Conservation (phyloP, 2,329 filamentous ascomycete species). For the Thielaviopsis ethacetica region DNA sequence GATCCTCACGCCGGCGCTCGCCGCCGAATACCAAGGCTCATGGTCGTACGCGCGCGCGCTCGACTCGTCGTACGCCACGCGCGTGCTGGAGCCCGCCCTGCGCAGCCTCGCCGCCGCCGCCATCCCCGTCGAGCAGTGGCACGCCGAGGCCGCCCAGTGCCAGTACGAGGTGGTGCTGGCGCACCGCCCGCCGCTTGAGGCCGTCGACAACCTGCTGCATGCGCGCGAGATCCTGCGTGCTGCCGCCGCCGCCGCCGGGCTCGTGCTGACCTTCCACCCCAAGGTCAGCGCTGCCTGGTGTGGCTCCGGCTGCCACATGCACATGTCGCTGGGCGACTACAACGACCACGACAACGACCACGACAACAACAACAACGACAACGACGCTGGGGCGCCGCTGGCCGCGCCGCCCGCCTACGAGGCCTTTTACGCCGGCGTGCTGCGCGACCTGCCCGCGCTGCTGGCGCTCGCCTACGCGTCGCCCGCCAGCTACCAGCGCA, state of each 20-base stretch:
- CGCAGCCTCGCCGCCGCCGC: constrained; percentile 40
- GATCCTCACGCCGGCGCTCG: constrained; percentile 24
- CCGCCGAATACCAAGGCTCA: constrained; percentile 45
- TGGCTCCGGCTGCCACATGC: constrained; percentile 53
- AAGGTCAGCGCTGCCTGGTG: constrained; percentile 42
- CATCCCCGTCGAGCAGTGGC: constrained; percentile 55
- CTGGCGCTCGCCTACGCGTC: constrained; percentile 52
- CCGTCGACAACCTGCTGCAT: constrained; percentile 56
- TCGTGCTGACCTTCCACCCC: constrained; percentile 57
- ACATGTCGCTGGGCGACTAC: constrained; percentile 44
- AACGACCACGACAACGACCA: no score
- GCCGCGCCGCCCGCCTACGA: neutral
- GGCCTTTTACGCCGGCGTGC: constrained; percentile 56
- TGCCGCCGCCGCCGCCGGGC: constrained; percentile 43
- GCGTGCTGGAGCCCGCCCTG: constrained; percentile 50
- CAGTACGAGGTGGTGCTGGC: constrained; percentile 67
- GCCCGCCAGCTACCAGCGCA: constrained; percentile 50
- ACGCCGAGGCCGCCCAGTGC: constrained; percentile 55
- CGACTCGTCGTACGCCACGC: constrained; percentile 22
- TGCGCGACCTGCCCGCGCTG: constrained; percentile 49
- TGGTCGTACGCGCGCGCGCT: constrained; percentile 14
- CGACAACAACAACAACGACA: no score
- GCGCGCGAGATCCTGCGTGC: constrained; percentile 52
- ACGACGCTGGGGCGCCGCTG: no score
- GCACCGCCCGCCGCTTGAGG: constrained; percentile 42